Evolutionary conservation across 768 basidiomycete genomes (phyloP).

Genomic region (Auriscalpium orientale): DNA sequence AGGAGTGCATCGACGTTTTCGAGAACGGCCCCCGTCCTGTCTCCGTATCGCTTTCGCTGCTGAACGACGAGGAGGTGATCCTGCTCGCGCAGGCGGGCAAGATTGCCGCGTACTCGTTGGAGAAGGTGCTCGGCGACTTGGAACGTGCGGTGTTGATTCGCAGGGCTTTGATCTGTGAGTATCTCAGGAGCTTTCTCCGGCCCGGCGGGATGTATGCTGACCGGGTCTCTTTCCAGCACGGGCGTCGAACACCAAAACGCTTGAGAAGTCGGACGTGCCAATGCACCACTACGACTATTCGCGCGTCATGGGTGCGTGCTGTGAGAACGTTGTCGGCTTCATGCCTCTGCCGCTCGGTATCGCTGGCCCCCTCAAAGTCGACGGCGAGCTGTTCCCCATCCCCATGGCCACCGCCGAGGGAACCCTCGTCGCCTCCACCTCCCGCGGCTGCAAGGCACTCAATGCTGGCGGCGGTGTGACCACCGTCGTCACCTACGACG

Average conservation of each 20-base stretch:
- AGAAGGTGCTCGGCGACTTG: constrained; percentile 86
- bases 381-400: constrained; percentile 77
- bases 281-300: constrained; percentile 87
- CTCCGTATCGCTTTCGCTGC: constrained; percentile 43
- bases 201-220: background rate
- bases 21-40: constrained; percentile 64
- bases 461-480: constrained; percentile 94
- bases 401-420: constrained; percentile 99
- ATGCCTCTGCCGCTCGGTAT: constrained; percentile 95
- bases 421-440: constrained; percentile 94
- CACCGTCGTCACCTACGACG: constrained; percentile 87
- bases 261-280: constrained; percentile 81
- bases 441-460: constrained; percentile 95
- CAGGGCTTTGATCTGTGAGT: constrained; percentile 85
- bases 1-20: constrained; percentile 75
- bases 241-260: constrained; percentile 71
- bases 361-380: constrained; percentile 90
- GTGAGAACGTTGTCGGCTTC: constrained; percentile 97
- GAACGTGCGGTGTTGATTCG: constrained; percentile 85
- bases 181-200: background rate
- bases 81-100: constrained; percentile 84
- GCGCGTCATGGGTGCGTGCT: constrained; percentile 91
- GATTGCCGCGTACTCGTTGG: constrained; percentile 90
- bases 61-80: constrained; percentile 92
- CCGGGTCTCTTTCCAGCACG: constrained; percentile 47